Conservation (phyloP, 805 yeast genomes). For the Saccharomyces paradoxus region DNA sequence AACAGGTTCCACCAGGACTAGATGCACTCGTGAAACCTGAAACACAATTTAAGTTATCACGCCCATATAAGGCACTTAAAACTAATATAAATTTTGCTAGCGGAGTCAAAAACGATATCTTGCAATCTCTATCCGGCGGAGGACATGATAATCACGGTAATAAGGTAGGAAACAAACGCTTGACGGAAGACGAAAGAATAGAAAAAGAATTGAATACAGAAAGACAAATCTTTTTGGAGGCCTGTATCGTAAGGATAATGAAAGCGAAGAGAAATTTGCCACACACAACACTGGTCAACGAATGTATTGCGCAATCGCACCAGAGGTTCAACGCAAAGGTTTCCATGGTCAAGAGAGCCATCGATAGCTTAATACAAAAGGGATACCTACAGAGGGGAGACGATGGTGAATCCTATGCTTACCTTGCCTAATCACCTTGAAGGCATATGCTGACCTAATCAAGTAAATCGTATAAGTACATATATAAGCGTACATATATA, state of each 20-base stretch:
- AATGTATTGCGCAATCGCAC: constrained; percentile 78
- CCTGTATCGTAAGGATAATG: constrained; percentile 94
- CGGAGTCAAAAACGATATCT: constrained; percentile 39
- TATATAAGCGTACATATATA: neutral
- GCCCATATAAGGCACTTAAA: constrained; percentile 78
- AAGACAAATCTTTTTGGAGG: constrained; percentile 76
- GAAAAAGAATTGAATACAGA: constrained; percentile 79
- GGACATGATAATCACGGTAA: constrained; percentile 16
- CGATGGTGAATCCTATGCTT: constrained; percentile 65
- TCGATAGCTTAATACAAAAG: constrained; percentile 76
- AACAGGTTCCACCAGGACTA: constrained; percentile 55
- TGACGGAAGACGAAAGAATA: constrained; percentile 46
- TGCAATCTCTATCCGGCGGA: constrained; percentile 14
- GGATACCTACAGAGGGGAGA: constrained; percentile 76
- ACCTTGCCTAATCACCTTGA: constrained; percentile 49
- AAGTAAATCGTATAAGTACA: neutral
- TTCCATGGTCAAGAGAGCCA: constrained; percentile 77
- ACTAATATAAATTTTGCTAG: constrained; percentile 72
- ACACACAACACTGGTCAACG: constrained; percentile 76
- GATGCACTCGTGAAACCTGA: constrained; percentile 44
- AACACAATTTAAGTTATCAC: constrained; percentile 61
- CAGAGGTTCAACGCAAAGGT: constrained; percentile 76
- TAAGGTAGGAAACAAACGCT: constrained; percentile 42
- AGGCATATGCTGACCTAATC: neutral
- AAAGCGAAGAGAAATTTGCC: constrained; percentile 76